Percentiles rank a stretch among this genome's conserved stretches.
These are phyloP conservation scores for Botryotinia convoluta DNA, from an alignment of 2,329 filamentous ascomycete genomes.

Conservation along the genomic window DNA sequence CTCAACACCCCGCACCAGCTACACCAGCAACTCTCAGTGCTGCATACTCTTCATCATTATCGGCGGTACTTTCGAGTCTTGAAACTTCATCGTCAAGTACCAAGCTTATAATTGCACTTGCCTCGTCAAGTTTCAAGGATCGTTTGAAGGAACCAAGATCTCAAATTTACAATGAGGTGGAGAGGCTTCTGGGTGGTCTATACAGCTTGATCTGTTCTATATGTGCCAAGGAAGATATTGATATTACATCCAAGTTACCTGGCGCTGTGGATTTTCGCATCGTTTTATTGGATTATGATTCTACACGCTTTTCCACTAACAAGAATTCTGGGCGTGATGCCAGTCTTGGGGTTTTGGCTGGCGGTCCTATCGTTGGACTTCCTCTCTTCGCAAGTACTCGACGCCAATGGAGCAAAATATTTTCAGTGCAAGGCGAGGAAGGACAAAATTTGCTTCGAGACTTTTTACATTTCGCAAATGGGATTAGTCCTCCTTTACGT, in stretches of 20 bases:
- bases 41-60: constrained; percentile 60
- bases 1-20: constrained; percentile 58
- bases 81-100: constrained; percentile 40
- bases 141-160: constrained; percentile 52
- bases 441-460: constrained; percentile 56
- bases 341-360: constrained; percentile 30
- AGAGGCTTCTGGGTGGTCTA: constrained; percentile 70
- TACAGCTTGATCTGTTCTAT: constrained; percentile 76
- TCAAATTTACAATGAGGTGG: constrained; percentile 60
- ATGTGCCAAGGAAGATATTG: constrained; percentile 56
- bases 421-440: constrained; percentile 62
- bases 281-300: constrained; percentile 65
- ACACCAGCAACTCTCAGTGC: constrained; percentile 51
- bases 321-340: constrained; percentile 4
- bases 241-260: constrained; percentile 61
- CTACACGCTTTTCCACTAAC: constrained; percentile 43
- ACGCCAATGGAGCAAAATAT: constrained; percentile 63
- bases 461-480: constrained; percentile 50
- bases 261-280: constrained; percentile 75
- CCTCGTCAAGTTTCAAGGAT: constrained; percentile 55
- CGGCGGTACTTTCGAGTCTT: constrained; percentile 51
- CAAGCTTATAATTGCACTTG: constrained; percentile 51
- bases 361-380: constrained; percentile 45
- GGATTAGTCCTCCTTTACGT: constrained; percentile 47
- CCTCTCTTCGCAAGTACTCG: constrained; percentile 52